These are phyloP conservation scores for Calocybe gambosa DNA, from an alignment of 1,284 basidiomycete genomes.

Conservation along the genomic window DNA sequence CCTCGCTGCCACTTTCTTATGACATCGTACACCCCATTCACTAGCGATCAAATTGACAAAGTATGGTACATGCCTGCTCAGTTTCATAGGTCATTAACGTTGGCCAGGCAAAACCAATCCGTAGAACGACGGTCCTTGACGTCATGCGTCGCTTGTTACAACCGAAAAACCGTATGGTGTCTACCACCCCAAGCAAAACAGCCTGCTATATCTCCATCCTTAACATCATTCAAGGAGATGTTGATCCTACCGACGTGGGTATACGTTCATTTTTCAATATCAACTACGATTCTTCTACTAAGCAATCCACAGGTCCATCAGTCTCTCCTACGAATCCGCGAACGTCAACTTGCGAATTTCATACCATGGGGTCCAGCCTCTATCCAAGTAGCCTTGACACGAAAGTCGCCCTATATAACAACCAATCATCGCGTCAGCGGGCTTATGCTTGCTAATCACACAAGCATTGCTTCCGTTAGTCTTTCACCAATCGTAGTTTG, in stretches of 20 bases:
- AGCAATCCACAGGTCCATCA: constrained; percentile 74
- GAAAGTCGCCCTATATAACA: constrained; percentile 84
- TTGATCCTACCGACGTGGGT: constrained; percentile 93
- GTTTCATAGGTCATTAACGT: not conserved
- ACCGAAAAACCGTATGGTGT: constrained; percentile 98
- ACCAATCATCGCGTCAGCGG: constrained; percentile 93
- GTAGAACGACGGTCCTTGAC: constrained; percentile 93
- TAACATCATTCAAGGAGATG: constrained; percentile 98
- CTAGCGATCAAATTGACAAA: constrained; percentile 92
- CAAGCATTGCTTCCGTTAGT: constrained; percentile 89
- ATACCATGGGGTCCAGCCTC: constrained; percentile 99
- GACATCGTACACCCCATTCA: constrained; percentile 99
- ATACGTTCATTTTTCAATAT: not conserved
- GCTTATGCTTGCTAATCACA: constrained; percentile 98
- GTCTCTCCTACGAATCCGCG: constrained; percentile 92
- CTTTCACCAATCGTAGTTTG: not conserved
- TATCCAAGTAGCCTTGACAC: constrained; percentile 95
- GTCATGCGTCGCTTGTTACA: constrained; percentile 98
- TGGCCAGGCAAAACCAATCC: constrained; percentile 75
- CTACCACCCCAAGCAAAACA: constrained; percentile 86
- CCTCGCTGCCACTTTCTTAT: constrained; percentile 99
- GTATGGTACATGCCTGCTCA: constrained; percentile 32
- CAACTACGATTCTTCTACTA: constrained; percentile 1
- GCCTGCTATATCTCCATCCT: constrained; percentile 97
- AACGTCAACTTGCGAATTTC: constrained; percentile 94